Evolutionary conservation across 2,329 filamentous ascomycete species (phyloP).

Genomic region (Xylariaceae sp.): DNA sequence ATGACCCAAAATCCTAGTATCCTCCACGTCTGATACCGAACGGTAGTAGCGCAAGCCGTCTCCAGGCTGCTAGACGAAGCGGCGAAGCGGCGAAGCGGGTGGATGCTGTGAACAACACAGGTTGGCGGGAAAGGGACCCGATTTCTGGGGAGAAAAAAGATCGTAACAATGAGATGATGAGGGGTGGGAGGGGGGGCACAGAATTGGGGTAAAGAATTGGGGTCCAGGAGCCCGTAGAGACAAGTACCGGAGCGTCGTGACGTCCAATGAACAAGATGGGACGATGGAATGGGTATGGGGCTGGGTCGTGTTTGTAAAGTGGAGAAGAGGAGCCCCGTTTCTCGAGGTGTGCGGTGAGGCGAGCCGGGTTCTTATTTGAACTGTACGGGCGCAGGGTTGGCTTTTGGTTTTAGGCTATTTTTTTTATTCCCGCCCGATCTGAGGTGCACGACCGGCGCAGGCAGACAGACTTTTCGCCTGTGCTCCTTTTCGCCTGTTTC

Average conservation of each 20-base stretch:
- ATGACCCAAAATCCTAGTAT: conserved; percentile 23
- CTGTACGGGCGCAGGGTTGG: conserved; percentile 14
- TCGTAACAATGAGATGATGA: conserved; percentile 26
- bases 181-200: conserved; percentile 23
- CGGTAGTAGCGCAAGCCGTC: conserved; percentile 25
- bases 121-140: conserved; percentile 25
- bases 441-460: conserved; percentile 12
- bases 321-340: conserved; percentile 34
- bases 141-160: conserved; percentile 18
- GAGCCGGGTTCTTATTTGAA: conserved; percentile 34
- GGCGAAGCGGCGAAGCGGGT: conserved; percentile 16
- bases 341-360: conserved; percentile 34
- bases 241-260: conserved; percentile 37
- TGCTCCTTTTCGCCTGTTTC: conserved; percentile 17
- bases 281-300: conserved; percentile 23
- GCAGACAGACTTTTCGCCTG: conserved; percentile 20
- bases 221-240: conserved; percentile 32
- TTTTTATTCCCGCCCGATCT: conserved; percentile 14
- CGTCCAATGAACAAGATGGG: conserved; percentile 34
- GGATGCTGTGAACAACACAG: conserved; percentile 24
- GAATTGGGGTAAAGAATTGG: conserved; percentile 36
- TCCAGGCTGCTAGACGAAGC: conserved; percentile 25
- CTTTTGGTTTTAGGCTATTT: background rate
- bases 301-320: conserved; percentile 35
- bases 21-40: conserved; percentile 34